Conservation (phyloP, 2,329 filamentous ascomycete species). For the Penicillium sp. region DNA sequence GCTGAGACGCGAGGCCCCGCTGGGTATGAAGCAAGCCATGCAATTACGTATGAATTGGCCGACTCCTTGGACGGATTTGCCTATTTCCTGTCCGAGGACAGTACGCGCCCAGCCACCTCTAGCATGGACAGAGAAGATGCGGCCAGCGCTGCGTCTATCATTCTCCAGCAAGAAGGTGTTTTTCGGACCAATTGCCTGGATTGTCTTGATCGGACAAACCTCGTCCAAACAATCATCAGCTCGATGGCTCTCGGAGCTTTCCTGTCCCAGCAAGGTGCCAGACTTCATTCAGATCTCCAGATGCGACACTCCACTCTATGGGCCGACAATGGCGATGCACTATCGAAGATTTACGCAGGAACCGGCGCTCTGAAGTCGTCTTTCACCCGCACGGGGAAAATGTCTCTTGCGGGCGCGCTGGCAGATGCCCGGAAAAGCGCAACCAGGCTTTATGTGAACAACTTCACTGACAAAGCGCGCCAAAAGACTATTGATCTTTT, state of each 20-base stretch:
- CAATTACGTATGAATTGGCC: constrained; percentile 77
- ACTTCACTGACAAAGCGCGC: constrained; percentile 88
- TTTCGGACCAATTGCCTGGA: constrained; percentile 97
- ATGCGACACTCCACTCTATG: constrained; percentile 88
- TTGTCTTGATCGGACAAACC: constrained; percentile 91
- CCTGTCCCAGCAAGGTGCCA: constrained; percentile 69
- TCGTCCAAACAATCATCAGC: constrained; percentile 94
- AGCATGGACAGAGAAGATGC: constrained; percentile 45
- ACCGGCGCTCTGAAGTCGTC: constrained; percentile 95
- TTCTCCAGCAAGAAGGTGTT: constrained; percentile 90
- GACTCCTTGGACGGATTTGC: constrained; percentile 82
- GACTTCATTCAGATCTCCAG: constrained; percentile 80
- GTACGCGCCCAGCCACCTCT: constrained; percentile 50
- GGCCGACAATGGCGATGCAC: constrained; percentile 94
- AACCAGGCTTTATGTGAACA: constrained; percentile 94
- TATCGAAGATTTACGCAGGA: constrained; percentile 95
- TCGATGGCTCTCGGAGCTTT: constrained; percentile 90
- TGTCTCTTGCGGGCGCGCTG: constrained; percentile 89
- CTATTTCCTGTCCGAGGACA: constrained; percentile 83
- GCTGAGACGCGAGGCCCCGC: constrained; percentile 84
- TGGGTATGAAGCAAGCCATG: constrained; percentile 87
- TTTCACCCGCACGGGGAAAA: constrained; percentile 91
- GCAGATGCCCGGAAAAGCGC: constrained; percentile 96
- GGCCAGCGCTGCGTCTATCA: constrained; percentile 57
- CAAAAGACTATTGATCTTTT: constrained; percentile 96